phyloP scores from a whole-genome alignment of 176 grass and related monocot species.

The Eleusine coracana region DNA sequence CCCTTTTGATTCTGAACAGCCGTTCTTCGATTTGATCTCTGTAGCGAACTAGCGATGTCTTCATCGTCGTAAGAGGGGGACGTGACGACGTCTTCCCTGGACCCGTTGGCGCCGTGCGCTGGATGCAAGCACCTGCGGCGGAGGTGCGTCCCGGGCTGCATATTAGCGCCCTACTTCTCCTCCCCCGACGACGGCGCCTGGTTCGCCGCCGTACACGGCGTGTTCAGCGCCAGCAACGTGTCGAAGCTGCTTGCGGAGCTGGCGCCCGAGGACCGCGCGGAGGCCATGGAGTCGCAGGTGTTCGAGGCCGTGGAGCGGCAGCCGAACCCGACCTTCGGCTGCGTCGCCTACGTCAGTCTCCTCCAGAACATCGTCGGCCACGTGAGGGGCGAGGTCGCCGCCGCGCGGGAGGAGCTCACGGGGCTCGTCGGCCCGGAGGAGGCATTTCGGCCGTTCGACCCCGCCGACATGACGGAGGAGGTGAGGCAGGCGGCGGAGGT shows the following conservation, averaged over 20 bases:
- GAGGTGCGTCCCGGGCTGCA: slow-evolving; percentile 46
- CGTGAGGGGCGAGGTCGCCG: neutral
- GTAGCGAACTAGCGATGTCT: neutral
- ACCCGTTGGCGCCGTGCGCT: neutral
- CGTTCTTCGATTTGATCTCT: neutral
- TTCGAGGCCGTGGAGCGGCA: neutral
- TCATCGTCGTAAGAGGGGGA: neutral
- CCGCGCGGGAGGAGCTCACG: neutral
- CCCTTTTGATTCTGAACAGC: too few species aligned
- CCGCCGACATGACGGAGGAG: neutral
- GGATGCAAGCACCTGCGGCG: neutral
- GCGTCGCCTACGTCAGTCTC: neutral
- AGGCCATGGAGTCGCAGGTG: neutral
- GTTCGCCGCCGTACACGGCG: too few species aligned
- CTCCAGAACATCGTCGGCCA: neutral
- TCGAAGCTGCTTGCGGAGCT: neutral
- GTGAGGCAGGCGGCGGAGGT: neutral
- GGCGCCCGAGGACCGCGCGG: neutral
- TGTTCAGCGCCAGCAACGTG: slow-evolving; percentile 52
- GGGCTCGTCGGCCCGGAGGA: neutral
- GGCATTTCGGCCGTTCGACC: neutral
- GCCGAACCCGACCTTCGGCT: too few species aligned
- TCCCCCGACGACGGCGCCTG: neutral
- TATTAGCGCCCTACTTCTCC: slow-evolving; percentile 89
- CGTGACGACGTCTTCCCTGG: too few species aligned